Conservation (phyloP, 176 grass and related monocot genomes). For the Ananas comosus region DNA sequence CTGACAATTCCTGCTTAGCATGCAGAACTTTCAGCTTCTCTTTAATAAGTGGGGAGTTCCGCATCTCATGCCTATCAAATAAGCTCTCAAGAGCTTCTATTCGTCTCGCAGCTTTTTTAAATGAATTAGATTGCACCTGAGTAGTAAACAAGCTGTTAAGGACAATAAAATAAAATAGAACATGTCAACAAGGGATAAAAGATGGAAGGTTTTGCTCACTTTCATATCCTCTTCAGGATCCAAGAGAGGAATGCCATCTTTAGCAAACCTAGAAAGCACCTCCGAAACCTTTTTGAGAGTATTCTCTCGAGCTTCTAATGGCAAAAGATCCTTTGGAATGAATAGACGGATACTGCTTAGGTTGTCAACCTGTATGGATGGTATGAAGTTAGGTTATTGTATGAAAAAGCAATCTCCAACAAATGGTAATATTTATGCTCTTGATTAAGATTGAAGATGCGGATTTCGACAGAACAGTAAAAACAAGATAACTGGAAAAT, state of each 20-base stretch:
- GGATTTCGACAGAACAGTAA: background rate
- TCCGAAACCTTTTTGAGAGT: constrained; percentile 75
- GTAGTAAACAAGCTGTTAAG: constrained; percentile 9
- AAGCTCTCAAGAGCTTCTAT: constrained; percentile 85
- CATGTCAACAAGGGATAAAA: background rate
- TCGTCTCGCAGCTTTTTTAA: constrained; percentile 57
- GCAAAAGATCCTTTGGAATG: constrained; percentile 86
- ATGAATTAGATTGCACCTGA: constrained; percentile 78
- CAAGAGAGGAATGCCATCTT: constrained; percentile 84
- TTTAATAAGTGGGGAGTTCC: constrained; percentile 57
- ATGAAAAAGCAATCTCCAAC: constrained; percentile 1
- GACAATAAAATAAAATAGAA: background rate
- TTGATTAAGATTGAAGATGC: background rate
- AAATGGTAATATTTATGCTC: background rate
- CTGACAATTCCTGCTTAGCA: constrained; percentile 71
- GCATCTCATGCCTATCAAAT: constrained; percentile 78
- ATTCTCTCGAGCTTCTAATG: constrained; percentile 74
- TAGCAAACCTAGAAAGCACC: constrained; percentile 68
- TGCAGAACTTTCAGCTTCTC: constrained; percentile 84
- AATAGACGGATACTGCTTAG: constrained; percentile 73
- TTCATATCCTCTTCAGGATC: constrained; percentile 99
- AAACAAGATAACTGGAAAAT: background rate
- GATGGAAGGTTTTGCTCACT: constrained; percentile 37
- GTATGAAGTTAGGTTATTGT: constrained; percentile 20
- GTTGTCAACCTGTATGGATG: constrained; percentile 53